These are phyloP conservation scores for Keithomyces neogunnii DNA, from an alignment of 2,329 filamentous ascomycete species.

Conservation along the genomic window DNA sequence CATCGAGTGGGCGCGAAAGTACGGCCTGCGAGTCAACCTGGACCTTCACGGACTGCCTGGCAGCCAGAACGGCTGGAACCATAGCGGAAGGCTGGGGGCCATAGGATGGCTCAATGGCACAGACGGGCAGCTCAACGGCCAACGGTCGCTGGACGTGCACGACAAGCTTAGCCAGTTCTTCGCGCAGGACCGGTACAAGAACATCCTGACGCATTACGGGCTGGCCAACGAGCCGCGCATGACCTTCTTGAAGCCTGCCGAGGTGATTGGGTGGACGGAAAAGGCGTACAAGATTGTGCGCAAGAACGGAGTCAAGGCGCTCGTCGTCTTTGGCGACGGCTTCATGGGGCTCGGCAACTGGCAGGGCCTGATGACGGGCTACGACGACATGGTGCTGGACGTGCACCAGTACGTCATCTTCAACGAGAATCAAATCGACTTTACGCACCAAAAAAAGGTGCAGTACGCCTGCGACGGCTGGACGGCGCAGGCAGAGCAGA, in stretches of 20 bases:
- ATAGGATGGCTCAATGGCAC: conserved; percentile 92
- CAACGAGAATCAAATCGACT: conserved; percentile 77
- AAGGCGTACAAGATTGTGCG: conserved; percentile 65
- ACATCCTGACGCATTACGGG: conserved; percentile 87
- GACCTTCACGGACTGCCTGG: conserved; percentile 89
- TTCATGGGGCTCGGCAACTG: conserved; percentile 89
- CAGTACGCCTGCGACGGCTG: conserved; percentile 82
- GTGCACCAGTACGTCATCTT: conserved; percentile 99
- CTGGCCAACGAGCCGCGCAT: conserved; percentile 92
- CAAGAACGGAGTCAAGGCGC: conserved; percentile 63
- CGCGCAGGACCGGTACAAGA: conserved; percentile 83
- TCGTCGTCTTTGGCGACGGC: conserved; percentile 84
- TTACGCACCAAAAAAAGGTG: conserved; percentile 75
- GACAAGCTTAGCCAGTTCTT: conserved; percentile 86
- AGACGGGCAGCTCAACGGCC: conserved; percentile 66
- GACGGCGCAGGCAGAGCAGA: conserved; percentile 67
- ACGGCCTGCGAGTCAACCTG: conserved; percentile 85
- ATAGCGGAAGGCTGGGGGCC: conserved; percentile 72
- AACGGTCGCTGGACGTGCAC: conserved; percentile 81
- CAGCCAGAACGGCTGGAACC: conserved; percentile 96
- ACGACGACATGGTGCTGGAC: conserved; percentile 75
- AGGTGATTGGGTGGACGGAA: conserved; percentile 73
- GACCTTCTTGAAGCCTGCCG: conserved; percentile 56
- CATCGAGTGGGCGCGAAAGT: conserved; percentile 89
- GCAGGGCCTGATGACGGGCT: conserved; percentile 70